Evolutionary conservation across 371 early-diverging fungal species (phyloP), one percentile per base, ranked within the genome.

Genomic region (Gilbertella persicaria): DNA sequence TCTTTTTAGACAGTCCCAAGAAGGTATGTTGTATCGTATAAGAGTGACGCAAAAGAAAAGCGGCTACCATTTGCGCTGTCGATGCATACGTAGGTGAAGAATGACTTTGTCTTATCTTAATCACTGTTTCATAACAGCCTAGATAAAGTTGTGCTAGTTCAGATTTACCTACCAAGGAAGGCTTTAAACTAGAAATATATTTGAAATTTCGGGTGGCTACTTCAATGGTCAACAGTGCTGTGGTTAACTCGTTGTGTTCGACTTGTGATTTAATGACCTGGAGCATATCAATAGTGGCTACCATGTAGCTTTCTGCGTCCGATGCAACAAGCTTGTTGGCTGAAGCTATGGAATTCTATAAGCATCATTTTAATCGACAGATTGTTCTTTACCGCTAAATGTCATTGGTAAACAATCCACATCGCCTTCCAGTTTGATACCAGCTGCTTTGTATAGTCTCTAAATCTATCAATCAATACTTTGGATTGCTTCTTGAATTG

Each of bases 11-110:
- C 17, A 87, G 52, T 6, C 85, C 82, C 7, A 88, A 63, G 59
- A 87, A 79, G 1, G 85, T 82, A 43, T 85, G 66, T 53, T 90
- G 87, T 78, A 88, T 88, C 2, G 71, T 76, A 48, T 85, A 82
- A 0, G 84, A 78, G 14, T 67, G 61, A 6, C 67, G 67, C 6
- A 79, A 57, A 2, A 82, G 63, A 35, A 63, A 66, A 7, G 78
- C 68, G 0, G 80, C 78, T 5, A 67, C 47, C 9, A 57, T 36
- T 16, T 76, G 79, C 12, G 75, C 80, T 12, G 66, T 64, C 14
- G 68, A 51, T 4, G 75, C 68, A 59, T 73, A 75, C 2, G 74
- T 66, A 0, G 80, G 72, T 1, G 71, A 64, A 6, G 66, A 59
- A 42, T 66, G 68, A 37, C 62, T 68, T 37, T 78, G 71, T 33